Base-by-base conservation (phyloP, 1,139 yeast species). In the Hansenula sp. region DNA sequence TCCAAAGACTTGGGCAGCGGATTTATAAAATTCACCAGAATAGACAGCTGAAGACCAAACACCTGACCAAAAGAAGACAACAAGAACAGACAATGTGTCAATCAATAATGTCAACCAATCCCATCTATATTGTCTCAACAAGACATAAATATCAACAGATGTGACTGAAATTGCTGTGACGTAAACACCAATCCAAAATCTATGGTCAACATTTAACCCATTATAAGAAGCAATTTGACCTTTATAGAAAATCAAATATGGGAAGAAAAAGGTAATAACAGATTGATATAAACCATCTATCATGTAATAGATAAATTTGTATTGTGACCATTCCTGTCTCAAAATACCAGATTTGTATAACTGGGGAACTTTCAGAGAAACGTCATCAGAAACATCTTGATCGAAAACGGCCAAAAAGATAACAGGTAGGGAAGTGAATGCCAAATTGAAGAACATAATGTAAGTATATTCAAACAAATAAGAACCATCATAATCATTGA, bases 341-440 rank as follows among this genome's bases (percentile, higher is more conserved):
- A 85, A 65, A 41, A 93, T 90, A 55, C 99, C 99, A 8, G 84
- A 76, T 49, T 84, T 78, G 68, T 93, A 93, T 33, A 93, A 69
- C 62, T 90, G 93, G 1, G 99, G 99, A 18, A 89, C 95, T 44
- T 87, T 74, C 52, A 93, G 61, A 10, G 96, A 84, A 24, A 90
- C 84, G 50, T 77, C 76, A 49, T 87, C 96, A 52, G 77, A 76
- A 33, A 91, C 96, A 68, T 93, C 99, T 66, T 93, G 98, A 68
- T 93, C 99, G 51, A 93, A 75, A 33, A 91, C 78, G 46, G 96
- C 98, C 68, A 93, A 69, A 60, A 89, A 80, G 44, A 93, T 91
- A 48, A 93, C 91, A 0, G 99, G 98, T 50, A 91, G 70, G 5
- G 98, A 91, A 0, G 99, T 93, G 62, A 89, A 93, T 12, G 96